phyloP scores from a whole-genome alignment of 352 stramenopile genomes.

The Phytophthora melonis region DNA sequence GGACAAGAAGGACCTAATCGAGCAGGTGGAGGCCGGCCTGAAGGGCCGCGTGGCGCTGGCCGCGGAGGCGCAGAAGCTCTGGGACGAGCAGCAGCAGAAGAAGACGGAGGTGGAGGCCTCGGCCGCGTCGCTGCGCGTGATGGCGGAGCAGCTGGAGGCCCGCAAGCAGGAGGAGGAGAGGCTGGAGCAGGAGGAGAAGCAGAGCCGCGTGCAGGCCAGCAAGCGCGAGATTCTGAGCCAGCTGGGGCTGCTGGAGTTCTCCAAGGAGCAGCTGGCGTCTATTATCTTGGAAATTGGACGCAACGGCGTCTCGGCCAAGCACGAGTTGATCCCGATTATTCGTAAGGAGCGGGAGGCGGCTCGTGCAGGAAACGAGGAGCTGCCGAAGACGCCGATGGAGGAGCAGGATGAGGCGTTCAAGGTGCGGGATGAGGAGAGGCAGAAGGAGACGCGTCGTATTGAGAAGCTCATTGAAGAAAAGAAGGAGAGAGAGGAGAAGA shows the following conservation, averaged over 20 bases:
- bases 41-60: constrained; percentile 52
- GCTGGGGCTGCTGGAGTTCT: constrained; percentile 70
- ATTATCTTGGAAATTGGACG: constrained; percentile 72
- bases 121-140: constrained; percentile 39
- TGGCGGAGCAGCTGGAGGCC: constrained; percentile 54
- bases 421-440: constrained; percentile 56
- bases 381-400: constrained; percentile 57
- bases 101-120: constrained; percentile 38
- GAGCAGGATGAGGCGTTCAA: constrained; percentile 59
- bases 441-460: constrained; percentile 63
- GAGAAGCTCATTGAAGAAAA: constrained; percentile 66
- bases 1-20: constrained; percentile 72
- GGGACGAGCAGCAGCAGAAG: constrained; percentile 44
- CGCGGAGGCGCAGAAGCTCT: constrained; percentile 43
- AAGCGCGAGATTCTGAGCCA: constrained; percentile 59
- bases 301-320: constrained; percentile 48
- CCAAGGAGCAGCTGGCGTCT: constrained; percentile 61
- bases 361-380: constrained; percentile 35
- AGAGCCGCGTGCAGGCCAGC: constrained; percentile 45
- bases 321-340: constrained; percentile 67
- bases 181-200: constrained; percentile 62
- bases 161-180: constrained; percentile 51
- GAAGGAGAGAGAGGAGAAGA: constrained; percentile 37
- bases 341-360: constrained; percentile 52
- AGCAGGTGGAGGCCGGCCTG: constrained; percentile 74